Percentiles rank a stretch among this genome's conserved stretches.
phyloP scores from a whole-genome alignment of 768 basidiomycete genomes.

The Mycena haematopus region DNA sequence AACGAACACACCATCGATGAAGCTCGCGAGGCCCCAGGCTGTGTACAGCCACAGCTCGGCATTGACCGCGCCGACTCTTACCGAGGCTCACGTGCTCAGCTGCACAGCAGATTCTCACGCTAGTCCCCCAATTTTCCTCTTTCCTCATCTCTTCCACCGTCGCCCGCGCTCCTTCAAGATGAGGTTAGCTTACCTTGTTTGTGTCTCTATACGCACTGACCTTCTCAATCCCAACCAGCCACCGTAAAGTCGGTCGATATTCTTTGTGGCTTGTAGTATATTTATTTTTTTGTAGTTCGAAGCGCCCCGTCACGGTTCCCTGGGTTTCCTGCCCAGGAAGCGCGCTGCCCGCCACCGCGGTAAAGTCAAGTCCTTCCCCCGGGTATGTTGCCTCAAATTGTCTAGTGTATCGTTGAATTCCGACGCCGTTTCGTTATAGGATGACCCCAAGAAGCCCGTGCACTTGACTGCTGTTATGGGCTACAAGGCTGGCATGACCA shows the following conservation, averaged over 20 bases:
- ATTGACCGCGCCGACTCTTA: neutral
- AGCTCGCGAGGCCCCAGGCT: too few relatives aligned
- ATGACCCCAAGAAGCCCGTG: constrained; percentile 99
- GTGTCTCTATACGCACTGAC: constrained; percentile 21
- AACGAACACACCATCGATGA: too few relatives aligned
- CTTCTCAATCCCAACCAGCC: constrained; percentile 51
- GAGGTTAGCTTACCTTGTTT: constrained; percentile 54
- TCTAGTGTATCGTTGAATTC: neutral
- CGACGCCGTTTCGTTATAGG: constrained; percentile 52
- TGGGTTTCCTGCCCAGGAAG: constrained; percentile 97
- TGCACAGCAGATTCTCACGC: neutral
- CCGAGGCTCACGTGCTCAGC: neutral
- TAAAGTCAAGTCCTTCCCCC: constrained; percentile 99
- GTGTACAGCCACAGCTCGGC: too few relatives aligned
- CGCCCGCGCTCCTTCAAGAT: constrained; percentile 59
- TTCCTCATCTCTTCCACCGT: constrained; percentile 1
- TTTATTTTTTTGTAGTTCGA: constrained; percentile 75
- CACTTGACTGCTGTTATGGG: constrained; percentile 98
- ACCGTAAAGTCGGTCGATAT: constrained; percentile 75
- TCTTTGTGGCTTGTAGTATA: constrained; percentile 29
- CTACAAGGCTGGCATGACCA: constrained; percentile 99
- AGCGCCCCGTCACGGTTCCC: constrained; percentile 97
- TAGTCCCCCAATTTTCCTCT: neutral
- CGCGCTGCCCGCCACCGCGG: constrained; percentile 96
- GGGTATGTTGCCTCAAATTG: constrained; percentile 57